Base-by-base conservation (phyloP, 164 flowering plant genomes). In the Magnolia kwangsiensis region DNA sequence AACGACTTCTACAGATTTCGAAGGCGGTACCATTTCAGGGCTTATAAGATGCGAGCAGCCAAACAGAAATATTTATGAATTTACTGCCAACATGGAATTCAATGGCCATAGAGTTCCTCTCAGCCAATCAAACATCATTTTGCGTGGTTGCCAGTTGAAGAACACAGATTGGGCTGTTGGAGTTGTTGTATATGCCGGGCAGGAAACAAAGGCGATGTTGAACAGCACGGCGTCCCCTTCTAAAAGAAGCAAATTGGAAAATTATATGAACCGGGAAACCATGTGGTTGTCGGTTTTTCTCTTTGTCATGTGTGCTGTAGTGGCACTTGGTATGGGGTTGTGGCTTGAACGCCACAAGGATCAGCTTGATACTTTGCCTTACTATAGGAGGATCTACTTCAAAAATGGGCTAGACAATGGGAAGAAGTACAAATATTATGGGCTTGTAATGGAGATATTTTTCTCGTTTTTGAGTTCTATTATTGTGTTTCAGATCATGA, bases 141-240 rank as follows among this genome's bases (percentile, higher is more conserved):
- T 94, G 85, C 97, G 98, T 61, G 98, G 98, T 69, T 94, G 98
- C 78, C 97, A 92, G 90, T 83, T 94, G 81, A 94, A 94, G 84
- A 94, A 94, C 81, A 94, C 98, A 6, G 90, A 85, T 21, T 94
- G 93, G 94, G 85, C 86, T 78, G 71, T 92, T 79, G 98, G 98
- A 76, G 97, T 92, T 31, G 98, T 90, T 73, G 97, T 94, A 10
- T 94, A 92, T 85, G 95, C 98, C 75, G 98, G 98, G 24, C 97
- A 92, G 87, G 98, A 94, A 81, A 94, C 98, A 11, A 94, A 94
- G 83, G 98, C 98, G 67, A 92, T 94, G 97, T 59, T 94, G 84
- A 94, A 94, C 71, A 94, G 98, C 86, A 91, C 98, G 24, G 85
- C 85, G 9, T 89, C 95, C 27, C 91, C 98, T 80, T 83, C 94